Percentiles rank a stretch among this genome's conserved stretches.
Conservation (phyloP, 108 stramenopile species). For the Fistulifera pelliculosa region DNA sequence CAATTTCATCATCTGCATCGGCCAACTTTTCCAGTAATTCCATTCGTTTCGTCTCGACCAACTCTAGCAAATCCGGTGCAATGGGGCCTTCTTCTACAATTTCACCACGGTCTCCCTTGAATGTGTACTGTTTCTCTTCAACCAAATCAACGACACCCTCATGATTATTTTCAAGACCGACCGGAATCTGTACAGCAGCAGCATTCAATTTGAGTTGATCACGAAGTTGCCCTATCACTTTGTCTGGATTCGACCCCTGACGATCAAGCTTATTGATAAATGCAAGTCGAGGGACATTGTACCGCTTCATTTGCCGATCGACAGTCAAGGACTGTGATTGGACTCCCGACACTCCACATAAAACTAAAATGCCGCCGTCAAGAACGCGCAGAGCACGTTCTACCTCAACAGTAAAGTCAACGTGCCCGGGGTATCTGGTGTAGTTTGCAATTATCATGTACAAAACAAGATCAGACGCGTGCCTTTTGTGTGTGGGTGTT, state of each 20-base stretch:
- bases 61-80: slow-evolving; percentile 68
- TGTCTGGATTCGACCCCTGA: slow-evolving; percentile 88
- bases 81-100: slow-evolving; percentile 71
- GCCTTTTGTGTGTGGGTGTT: too few species aligned
- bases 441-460: neutral
- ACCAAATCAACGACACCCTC: slow-evolving; percentile 93
- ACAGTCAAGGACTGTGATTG: slow-evolving; percentile 98
- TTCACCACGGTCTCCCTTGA: slow-evolving; percentile 90
- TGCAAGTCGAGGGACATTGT: slow-evolving; percentile 96
- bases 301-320: slow-evolving; percentile 99
- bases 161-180: slow-evolving; percentile 91
- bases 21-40: slow-evolving; percentile 92
- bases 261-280: slow-evolving; percentile 99
- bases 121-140: slow-evolving; percentile 47
- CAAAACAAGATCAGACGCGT: neutral
- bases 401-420: slow-evolving; percentile 80
- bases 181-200: slow-evolving; percentile 92
- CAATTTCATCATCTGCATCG: slow-evolving; percentile 96
- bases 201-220: slow-evolving; percentile 92
- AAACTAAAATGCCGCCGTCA: slow-evolving; percentile 94
- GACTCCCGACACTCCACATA: slow-evolving; percentile 97
- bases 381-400: slow-evolving; percentile 98
- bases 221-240: slow-evolving; percentile 79
- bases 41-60: slow-evolving; percentile 63
- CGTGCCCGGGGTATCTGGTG: slow-evolving; percentile 88